A percentile compares a stretch with the other conserved stretches of the same genome.
Evolutionary conservation across 2,329 filamentous ascomycete genomes (phyloP).

Genomic region (Colletotrichum zoysiae): DNA sequence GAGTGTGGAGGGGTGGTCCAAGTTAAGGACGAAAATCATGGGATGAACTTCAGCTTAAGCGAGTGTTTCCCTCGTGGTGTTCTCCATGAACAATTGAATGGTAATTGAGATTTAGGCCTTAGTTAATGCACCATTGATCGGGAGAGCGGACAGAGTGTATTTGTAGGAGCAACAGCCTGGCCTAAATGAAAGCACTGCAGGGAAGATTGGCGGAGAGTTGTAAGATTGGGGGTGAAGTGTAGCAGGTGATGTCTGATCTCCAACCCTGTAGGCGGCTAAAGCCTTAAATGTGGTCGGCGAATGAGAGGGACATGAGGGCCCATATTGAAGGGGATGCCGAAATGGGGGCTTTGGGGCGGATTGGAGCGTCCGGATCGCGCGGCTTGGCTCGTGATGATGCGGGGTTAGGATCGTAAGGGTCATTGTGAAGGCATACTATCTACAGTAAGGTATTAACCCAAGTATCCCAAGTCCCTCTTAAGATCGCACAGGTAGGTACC

Average conservation of each 20-base stretch:
- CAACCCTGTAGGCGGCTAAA: slow-evolving; percentile 8
- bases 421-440: not conserved
- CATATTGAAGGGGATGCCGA: slow-evolving; percentile 23
- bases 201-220: slow-evolving; percentile 3
- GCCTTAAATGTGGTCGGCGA: slow-evolving; percentile 24
- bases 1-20: too few species aligned
- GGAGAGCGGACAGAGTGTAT: not conserved
- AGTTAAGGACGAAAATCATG: too few species aligned
- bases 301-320: slow-evolving; percentile 4
- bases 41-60: too few species aligned
- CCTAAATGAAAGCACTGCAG: slow-evolving; percentile 18
- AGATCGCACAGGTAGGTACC: too few species aligned
- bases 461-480: too few species aligned
- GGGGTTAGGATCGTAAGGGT: slow-evolving; percentile 15
- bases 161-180: not conserved
- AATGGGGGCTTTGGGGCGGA: slow-evolving; percentile 29
- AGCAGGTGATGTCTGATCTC: slow-evolving; percentile 9
- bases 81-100: too few species aligned
- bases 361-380: slow-evolving; percentile 25
- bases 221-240: too few species aligned
- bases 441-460: too few species aligned
- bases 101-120: too few species aligned
- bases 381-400: slow-evolving; percentile 35
- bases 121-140: too few species aligned
- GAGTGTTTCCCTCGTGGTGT: too few species aligned